Base-by-base conservation (phyloP, 169 alveolate species). In the Plasmodium malariae region DNA sequence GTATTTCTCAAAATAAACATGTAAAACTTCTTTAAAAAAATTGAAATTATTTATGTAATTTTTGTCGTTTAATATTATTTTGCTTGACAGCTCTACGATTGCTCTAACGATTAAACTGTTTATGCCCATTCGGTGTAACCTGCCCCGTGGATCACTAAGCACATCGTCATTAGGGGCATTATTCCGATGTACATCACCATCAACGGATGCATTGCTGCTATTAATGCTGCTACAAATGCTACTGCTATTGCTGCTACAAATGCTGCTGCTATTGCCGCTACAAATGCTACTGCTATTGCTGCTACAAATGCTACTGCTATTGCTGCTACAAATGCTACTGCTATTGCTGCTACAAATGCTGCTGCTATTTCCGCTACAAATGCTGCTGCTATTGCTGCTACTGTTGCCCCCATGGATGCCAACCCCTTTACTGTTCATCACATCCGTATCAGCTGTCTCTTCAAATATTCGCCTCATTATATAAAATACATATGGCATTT, bases 11-110 rank as follows among this genome's bases (percentile, higher is more conserved):
- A 62, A 36, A 78, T 78, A 78, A 0, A 17, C 40, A 40, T 78
- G 89, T 19, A 78, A n/a, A 12, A 78, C 19, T 54, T 78, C 89
- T 30, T 78, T 78, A n/a, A 78, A 43, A 49, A 45, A 45, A 3
- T 54, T 7, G 55, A 78, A 63, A 63, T 78, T 43, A 1, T 63
- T 54, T 19, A 48, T n/a, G 40, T 28, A 78, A 67, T 37, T 19
- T 12, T n/a, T 34, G 30, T 78, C 70, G 14, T 2, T 21, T n/a
- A 78, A 30, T 45, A 78, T 30, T 11, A 49, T 49, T 3, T 78
- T 28, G 26, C 55, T 12, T 12, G 78, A 78, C 12, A 55, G 28
- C 3, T 36, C 7, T 43, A 78, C 40, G 30, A 78, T 78, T 37
- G 45, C 34, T 24, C 19, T 2, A 34, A 78, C 21, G 12, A 40